A percentile compares a stretch with the other conserved stretches of the same genome.
Evolutionary conservation across 2,329 filamentous ascomycete species (phyloP).

Genomic region (Fusarium sambucinum): DNA sequence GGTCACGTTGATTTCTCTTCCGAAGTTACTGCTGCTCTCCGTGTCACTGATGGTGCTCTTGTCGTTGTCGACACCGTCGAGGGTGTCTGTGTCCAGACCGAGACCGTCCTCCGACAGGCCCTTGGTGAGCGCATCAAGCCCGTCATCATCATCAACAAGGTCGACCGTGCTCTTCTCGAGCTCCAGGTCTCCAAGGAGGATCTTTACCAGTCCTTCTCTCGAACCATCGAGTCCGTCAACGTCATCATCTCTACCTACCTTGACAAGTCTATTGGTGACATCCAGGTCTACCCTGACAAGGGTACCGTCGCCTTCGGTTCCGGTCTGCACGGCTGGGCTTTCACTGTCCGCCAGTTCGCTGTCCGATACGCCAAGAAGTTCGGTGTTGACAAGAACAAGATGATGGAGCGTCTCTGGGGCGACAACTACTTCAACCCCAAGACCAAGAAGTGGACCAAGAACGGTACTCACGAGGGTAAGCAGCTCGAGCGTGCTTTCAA

Average conservation of each 20-base stretch:
- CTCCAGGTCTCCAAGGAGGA: constrained; percentile 99
- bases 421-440: constrained; percentile 99
- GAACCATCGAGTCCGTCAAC: constrained; percentile 99
- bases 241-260: constrained; percentile 99
- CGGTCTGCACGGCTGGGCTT: constrained; percentile 99
- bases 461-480: constrained; percentile 84
- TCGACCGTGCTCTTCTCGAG: constrained; percentile 99
- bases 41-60: constrained; percentile 99
- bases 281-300: constrained; percentile 98
- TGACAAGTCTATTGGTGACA: constrained; percentile 96
- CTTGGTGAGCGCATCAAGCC: constrained; percentile 99
- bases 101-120: constrained; percentile 99
- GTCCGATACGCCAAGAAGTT: constrained; percentile 99
- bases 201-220: constrained; percentile 99
- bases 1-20: constrained; percentile 99
- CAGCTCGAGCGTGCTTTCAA: constrained; percentile 97
- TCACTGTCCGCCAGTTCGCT: constrained; percentile 98
- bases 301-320: constrained; percentile 99
- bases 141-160: constrained; percentile 99
- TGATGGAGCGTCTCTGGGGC: constrained; percentile 99
- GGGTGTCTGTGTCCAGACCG: constrained; percentile 99
- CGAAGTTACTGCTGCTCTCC: constrained; percentile 98
- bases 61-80: constrained; percentile 99
- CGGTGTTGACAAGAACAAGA: constrained; percentile 99
- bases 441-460: constrained; percentile 99